Conservation (phyloP, 2,329 filamentous ascomycete species). For the Elsinoe arachidis region DNA sequence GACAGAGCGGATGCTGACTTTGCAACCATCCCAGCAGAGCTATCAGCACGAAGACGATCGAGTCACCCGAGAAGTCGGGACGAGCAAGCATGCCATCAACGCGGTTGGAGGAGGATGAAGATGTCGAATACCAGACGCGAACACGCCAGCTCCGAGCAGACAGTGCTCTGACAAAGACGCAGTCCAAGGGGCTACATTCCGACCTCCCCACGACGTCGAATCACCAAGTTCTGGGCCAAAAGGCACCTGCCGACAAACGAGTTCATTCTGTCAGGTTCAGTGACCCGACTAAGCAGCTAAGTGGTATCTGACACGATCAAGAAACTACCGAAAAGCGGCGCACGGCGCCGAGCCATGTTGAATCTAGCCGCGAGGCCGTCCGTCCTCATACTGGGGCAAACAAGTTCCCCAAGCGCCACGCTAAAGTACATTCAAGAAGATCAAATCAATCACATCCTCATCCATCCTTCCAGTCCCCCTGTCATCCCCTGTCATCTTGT, state of each 20-base stretch:
- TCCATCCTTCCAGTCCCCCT: background rate
- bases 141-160: no score
- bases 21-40: no score
- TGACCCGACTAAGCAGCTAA: background rate
- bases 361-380: background rate
- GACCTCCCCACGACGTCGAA: background rate
- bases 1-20: no score
- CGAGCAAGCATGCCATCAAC: no score
- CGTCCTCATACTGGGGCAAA: background rate
- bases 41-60: no score
- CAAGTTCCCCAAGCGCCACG: conserved; percentile 6
- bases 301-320: background rate
- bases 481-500: background rate
- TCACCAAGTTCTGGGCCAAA: background rate
- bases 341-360: background rate
- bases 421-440: background rate
- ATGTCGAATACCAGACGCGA: no score
- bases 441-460: background rate
- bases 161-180: no score
- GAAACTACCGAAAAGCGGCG: background rate
- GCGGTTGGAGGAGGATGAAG: no score
- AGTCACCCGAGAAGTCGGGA: no score
- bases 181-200: no score
- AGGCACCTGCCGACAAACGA: conserved; percentile 1
- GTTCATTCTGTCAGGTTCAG: background rate